Evolutionary conservation across 2,329 filamentous ascomycete species (phyloP).

Genomic region (Hymenoscyphus infarciens): DNA sequence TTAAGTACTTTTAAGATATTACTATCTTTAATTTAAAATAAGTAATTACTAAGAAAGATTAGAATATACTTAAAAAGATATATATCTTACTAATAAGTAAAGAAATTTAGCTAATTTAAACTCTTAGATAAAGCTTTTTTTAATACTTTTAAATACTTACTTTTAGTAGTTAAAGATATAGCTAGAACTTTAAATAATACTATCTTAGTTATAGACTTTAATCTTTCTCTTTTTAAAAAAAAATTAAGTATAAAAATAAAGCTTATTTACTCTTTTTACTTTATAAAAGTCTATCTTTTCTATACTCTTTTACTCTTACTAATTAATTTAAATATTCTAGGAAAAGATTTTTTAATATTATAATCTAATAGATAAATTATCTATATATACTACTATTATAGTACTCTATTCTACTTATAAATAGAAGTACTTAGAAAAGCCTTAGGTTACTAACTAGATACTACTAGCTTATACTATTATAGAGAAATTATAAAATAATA

Average conservation of each 20-base stretch:
- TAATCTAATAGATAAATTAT: not conserved
- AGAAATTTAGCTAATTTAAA: not conserved
- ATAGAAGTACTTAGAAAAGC: not conserved
- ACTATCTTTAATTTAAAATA: no score
- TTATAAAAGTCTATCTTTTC: no score
- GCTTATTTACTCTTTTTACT: not conserved
- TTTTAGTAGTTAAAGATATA: not conserved
- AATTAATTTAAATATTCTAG: not conserved
- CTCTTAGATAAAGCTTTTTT: not conserved
- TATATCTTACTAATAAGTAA: not conserved
- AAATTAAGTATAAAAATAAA: not conserved
- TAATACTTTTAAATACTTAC: not conserved
- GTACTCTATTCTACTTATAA: not conserved
- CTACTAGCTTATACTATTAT: not conserved
- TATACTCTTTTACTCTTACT: not conserved
- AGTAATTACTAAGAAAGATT: no score
- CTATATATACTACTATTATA: not conserved
- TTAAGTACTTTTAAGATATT: no score
- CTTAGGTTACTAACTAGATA: not conserved
- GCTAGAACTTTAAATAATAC: not conserved
- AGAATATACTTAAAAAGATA: not conserved
- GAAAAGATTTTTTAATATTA: not conserved
- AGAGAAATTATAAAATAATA: not conserved
- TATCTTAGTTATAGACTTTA: not conserved
- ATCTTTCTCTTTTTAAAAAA: not conserved